These are phyloP conservation scores for Alternaria gansuensis DNA, from an alignment of 2,329 filamentous ascomycete species.

Conservation along the genomic window DNA sequence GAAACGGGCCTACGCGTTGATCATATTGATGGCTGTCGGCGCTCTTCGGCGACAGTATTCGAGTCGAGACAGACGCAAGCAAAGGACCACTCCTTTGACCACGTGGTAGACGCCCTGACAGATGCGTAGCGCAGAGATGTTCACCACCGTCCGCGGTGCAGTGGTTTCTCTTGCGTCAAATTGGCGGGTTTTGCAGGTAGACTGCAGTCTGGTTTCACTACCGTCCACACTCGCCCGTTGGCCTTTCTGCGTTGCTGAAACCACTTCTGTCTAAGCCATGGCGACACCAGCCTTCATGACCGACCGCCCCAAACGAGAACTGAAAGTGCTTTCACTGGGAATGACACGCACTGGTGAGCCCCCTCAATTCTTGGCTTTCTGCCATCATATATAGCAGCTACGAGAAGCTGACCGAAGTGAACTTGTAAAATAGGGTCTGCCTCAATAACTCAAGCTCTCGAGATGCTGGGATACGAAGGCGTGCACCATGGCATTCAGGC, in stretches of 20 bases:
- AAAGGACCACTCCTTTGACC: slow-evolving; percentile 9
- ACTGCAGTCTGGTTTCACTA: not conserved
- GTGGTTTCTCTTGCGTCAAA: not conserved
- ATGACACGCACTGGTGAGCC: slow-evolving; percentile 16
- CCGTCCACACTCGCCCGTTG: not conserved
- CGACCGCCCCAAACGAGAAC: slow-evolving; percentile 11
- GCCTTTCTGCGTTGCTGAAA: not conserved
- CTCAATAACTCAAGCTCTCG: slow-evolving; percentile 15
- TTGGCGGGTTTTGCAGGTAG: not conserved
- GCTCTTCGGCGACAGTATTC: slow-evolving; percentile 1
- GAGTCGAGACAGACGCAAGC: not conserved
- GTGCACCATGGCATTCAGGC: slow-evolving; percentile 17
- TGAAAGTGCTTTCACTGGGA: slow-evolving; percentile 13
- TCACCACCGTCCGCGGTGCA: not conserved
- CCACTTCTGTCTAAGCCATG: slow-evolving; percentile 3
- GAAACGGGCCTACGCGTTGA: slow-evolving; percentile 1
- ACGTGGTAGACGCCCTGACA: slow-evolving; percentile 9
- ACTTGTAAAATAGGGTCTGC: slow-evolving; percentile 11
- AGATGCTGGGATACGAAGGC: slow-evolving; percentile 14
- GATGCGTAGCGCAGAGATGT: not conserved
- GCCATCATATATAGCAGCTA: not conserved
- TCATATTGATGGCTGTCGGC: not conserved
- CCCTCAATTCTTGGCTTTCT: not conserved
- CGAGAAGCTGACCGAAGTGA: not conserved
- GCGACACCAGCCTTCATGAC: not conserved